Conservation (phyloP, 495 filamentous ascomycete genomes). For the Xylaria palmicola region DNA sequence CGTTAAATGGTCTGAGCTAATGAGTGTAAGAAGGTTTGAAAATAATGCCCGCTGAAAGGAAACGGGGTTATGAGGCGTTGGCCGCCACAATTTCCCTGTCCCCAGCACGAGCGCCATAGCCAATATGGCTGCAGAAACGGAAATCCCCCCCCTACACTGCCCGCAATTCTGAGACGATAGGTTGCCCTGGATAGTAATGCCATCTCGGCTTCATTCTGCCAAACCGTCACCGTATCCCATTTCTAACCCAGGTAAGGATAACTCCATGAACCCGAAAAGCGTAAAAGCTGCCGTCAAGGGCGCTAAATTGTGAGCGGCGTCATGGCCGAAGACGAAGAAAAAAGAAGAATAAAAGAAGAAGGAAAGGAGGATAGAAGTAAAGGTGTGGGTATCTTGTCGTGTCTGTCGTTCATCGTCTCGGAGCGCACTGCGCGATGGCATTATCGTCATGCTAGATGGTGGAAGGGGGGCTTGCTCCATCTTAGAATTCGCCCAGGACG, state of each 20-base stretch:
- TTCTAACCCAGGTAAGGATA: background rate
- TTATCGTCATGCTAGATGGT: slow-evolving; percentile 7
- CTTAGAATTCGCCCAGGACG: slow-evolving; percentile 33
- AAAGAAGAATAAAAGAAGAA: too few species aligned
- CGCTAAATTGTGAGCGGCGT: background rate
- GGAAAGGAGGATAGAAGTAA: too few species aligned
- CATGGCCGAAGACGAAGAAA: background rate
- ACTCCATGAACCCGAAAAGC: background rate
- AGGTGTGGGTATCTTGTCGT: slow-evolving; percentile 6
- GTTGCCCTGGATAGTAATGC: background rate
- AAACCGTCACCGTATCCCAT: background rate
- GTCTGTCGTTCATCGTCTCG: slow-evolving; percentile 27
- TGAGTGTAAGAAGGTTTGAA: slow-evolving; percentile 19
- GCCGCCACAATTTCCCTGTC: background rate
- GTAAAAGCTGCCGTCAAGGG: background rate
- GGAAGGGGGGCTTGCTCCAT: background rate
- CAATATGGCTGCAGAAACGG: background rate
- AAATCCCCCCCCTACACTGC: background rate
- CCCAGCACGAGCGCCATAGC: slow-evolving; percentile 4
- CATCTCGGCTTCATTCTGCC: background rate
- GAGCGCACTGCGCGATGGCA: slow-evolving; percentile 26
- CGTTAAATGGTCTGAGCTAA: background rate
- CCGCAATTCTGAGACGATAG: background rate
- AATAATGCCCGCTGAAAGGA: background rate
- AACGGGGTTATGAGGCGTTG: background rate